phyloP scores from a whole-genome alignment of 1,284 basidiomycete species.

The Fistulinella cinereoalba region DNA sequence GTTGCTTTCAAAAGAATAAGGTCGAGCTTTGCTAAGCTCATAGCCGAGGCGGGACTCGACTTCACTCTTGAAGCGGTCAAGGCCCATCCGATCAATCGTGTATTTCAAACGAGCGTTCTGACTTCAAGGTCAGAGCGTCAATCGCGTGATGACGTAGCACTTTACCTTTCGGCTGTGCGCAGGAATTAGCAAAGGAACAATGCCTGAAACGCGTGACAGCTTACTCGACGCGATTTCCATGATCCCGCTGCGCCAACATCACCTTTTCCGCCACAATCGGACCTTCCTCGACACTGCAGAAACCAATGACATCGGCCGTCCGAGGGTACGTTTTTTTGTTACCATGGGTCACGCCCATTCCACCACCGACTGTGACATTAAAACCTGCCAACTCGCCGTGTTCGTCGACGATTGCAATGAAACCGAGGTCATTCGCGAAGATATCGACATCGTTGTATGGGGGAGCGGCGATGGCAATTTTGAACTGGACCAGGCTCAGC shows the following conservation, averaged over 20 bases:
- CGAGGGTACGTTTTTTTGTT: slow-evolving; percentile 99
- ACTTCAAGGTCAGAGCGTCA: slow-evolving; percentile 9
- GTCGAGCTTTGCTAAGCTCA: slow-evolving; percentile 66
- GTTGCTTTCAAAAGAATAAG: slow-evolving; percentile 87
- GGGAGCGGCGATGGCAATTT: slow-evolving; percentile 94
- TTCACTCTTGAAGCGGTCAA: slow-evolving; percentile 83
- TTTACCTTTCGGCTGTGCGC: slow-evolving; percentile 47
- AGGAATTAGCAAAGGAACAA: neutral
- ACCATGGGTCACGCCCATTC: slow-evolving; percentile 99
- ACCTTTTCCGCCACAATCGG: slow-evolving; percentile 87
- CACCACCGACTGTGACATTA: slow-evolving; percentile 90
- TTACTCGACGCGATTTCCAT: slow-evolving; percentile 91
- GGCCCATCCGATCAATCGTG: slow-evolving; percentile 93
- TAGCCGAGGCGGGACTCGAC: slow-evolving; percentile 91
- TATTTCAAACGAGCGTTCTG: slow-evolving; percentile 93
- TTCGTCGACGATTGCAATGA: slow-evolving; percentile 85
- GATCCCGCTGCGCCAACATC: slow-evolving; percentile 93
- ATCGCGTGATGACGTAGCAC: too few species aligned
- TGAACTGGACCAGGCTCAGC: too few species aligned
- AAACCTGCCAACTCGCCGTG: slow-evolving; percentile 79
- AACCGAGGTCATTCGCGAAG: slow-evolving; percentile 94
- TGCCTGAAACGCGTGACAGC: slow-evolving; percentile 30
- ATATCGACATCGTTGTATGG: slow-evolving; percentile 97
- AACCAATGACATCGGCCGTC: slow-evolving; percentile 85
- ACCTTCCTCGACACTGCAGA: slow-evolving; percentile 88